phyloP scores from a whole-genome alignment of 1,139 yeast genomes.

The Wickerhamomyces sp. region DNA sequence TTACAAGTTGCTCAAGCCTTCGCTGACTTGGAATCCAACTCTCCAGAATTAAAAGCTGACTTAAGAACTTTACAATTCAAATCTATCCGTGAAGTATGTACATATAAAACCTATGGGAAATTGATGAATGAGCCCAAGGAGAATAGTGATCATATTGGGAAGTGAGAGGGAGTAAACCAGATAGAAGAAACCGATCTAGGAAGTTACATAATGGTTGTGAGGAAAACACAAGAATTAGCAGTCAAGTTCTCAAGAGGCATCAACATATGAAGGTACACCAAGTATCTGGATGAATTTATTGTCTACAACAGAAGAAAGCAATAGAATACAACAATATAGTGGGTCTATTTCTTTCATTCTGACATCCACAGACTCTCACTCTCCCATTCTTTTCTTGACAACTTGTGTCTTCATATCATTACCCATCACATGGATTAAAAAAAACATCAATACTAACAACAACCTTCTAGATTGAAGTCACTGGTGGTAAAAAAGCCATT shows the following conservation, averaged over 20 bases:
- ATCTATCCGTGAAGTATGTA: slow-evolving; percentile 83
- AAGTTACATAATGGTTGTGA: too few relatives aligned
- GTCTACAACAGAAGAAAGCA: too few relatives aligned
- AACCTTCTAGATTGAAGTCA: slow-evolving; percentile 65
- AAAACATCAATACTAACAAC: slow-evolving; percentile 12
- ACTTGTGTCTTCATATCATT: background rate
- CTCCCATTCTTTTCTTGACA: background rate
- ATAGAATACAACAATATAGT: too few relatives aligned
- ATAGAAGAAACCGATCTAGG: too few relatives aligned
- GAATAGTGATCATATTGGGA: background rate
- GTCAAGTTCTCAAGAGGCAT: too few relatives aligned
- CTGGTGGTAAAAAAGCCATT: slow-evolving; percentile 98
- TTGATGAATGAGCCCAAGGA: background rate
- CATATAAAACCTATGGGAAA: background rate
- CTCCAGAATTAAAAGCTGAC: slow-evolving; percentile 94
- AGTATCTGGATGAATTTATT: too few relatives aligned
- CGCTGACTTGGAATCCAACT: slow-evolving; percentile 91
- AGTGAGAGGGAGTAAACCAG: background rate
- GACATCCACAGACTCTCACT: too few relatives aligned
- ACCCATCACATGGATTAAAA: background rate
- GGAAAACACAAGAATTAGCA: too few relatives aligned
- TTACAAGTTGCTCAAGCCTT: slow-evolving; percentile 99
- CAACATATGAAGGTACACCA: too few relatives aligned
- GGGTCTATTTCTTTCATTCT: too few relatives aligned
- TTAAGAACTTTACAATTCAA: slow-evolving; percentile 98